Percentiles rank a stretch among this genome's conserved stretches.
These are phyloP conservation scores for Tremella yokohamensis DNA, from an alignment of 768 basidiomycete species.

Conservation along the genomic window DNA sequence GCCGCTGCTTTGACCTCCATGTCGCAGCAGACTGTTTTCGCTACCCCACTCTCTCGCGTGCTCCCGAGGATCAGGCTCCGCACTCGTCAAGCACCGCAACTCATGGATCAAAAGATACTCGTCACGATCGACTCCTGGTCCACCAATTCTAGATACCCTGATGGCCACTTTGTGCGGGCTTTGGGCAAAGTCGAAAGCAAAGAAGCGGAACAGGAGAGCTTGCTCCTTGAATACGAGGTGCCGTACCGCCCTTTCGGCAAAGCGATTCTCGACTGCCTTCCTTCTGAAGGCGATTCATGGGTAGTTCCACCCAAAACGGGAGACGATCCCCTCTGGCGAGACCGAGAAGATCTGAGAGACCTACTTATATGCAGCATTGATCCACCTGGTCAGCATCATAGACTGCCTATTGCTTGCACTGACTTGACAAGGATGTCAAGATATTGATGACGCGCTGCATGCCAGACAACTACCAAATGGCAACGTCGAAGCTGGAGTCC, in stretches of 20 bases:
- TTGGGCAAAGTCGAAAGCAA: constrained; percentile 88
- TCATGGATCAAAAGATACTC: constrained; percentile 90
- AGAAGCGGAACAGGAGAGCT: constrained; percentile 90
- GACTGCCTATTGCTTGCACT: background rate
- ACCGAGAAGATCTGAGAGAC: constrained; percentile 79
- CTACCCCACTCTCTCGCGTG: constrained; percentile 82
- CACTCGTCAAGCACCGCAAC: constrained; percentile 84
- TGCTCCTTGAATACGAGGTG: constrained; percentile 90
- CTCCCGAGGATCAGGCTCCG: constrained; percentile 90
- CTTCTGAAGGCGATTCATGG: constrained; percentile 84
- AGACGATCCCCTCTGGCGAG: constrained; percentile 63
- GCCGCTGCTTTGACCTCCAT: constrained; percentile 69
- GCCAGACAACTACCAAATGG: constrained; percentile 82
- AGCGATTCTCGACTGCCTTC: constrained; percentile 86
- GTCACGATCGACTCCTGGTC: constrained; percentile 95
- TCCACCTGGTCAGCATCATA: constrained; percentile 66
- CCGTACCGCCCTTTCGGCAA: constrained; percentile 96
- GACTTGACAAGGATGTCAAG: constrained; percentile 72
- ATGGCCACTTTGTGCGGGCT: constrained; percentile 92
- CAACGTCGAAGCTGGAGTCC: constrained; percentile 94
- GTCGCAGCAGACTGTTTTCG: constrained; percentile 81
- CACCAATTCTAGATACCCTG: constrained; percentile 79
- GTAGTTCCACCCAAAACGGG: constrained; percentile 74
- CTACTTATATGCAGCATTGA: constrained; percentile 93
- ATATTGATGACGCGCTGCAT: constrained; percentile 97